Percentiles rank a stretch among this genome's conserved stretches.
These are phyloP conservation scores for Fusarium sp. DNA, from an alignment of 2,329 filamentous ascomycete species.

Conservation along the genomic window DNA sequence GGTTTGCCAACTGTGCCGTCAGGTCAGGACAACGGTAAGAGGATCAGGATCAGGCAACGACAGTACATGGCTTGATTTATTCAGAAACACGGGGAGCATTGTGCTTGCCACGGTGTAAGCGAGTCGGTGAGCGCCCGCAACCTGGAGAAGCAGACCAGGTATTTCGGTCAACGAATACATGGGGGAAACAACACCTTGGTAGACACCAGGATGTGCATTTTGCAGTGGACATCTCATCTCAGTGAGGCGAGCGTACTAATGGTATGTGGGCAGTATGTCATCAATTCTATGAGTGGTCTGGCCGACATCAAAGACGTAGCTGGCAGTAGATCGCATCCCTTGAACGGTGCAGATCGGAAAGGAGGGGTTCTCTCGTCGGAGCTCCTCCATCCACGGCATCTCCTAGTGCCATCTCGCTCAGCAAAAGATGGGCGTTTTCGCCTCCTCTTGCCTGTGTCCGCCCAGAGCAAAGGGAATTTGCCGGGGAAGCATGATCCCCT, in stretches of 20 bases:
- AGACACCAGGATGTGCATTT: constrained; percentile 4
- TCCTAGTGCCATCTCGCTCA: constrained; percentile 2
- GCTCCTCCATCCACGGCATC: constrained; percentile 12
- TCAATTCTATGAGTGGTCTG: constrained; percentile 1
- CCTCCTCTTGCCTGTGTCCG: not conserved
- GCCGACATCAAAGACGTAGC: constrained; percentile 14
- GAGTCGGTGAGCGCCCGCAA: constrained; percentile 23
- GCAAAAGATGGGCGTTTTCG: constrained; percentile 31
- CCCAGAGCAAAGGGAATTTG: constrained; percentile 23
- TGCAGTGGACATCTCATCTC: constrained; percentile 9
- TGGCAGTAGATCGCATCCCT: constrained; percentile 35
- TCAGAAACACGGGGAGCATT: constrained; percentile 18
- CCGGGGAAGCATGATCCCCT: constrained; percentile 33
- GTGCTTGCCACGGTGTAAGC: constrained; percentile 15
- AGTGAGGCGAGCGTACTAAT: constrained; percentile 9
- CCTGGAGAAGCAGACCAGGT: constrained; percentile 1
- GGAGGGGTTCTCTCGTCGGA: constrained; percentile 19
- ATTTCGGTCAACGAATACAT: constrained; percentile 25
- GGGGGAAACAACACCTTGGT: constrained; percentile 22
- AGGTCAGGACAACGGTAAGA: constrained; percentile 25
- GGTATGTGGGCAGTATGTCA: not conserved
- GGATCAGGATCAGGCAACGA: constrained; percentile 37
- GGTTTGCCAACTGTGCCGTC: constrained; percentile 12
- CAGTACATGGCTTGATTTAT: constrained; percentile 27
- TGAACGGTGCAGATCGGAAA: constrained; percentile 33